phyloP scores from a whole-genome alignment of 2,329 filamentous ascomycete genomes.

The Colletotrichum graminicola region DNA sequence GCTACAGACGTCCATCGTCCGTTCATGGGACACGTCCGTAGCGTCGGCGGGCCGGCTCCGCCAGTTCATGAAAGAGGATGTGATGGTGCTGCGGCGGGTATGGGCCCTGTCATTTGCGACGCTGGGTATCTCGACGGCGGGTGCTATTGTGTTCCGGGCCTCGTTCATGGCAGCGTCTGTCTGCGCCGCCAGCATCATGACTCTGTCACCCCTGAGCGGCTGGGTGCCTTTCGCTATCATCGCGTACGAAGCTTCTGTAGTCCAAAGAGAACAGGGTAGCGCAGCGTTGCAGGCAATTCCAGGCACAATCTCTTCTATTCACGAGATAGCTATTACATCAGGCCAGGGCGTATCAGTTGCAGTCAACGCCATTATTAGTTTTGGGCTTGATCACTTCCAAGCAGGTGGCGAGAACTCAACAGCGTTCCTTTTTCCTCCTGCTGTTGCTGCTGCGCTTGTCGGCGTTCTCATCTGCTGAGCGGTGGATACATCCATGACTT shows the following conservation, averaged over 20 bases:
- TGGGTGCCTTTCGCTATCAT: slow-evolving; percentile 10
- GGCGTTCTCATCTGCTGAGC: neutral
- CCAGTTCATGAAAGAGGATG: slow-evolving; percentile 7
- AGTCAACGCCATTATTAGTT: neutral
- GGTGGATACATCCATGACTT: no score
- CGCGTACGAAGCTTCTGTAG: slow-evolving; percentile 3
- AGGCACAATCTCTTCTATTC: neutral
- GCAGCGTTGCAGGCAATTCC: no score
- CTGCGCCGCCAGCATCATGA: slow-evolving; percentile 7
- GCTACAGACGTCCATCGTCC: slow-evolving; percentile 1
- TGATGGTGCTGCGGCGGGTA: slow-evolving; percentile 9
- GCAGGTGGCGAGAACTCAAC: neutral
- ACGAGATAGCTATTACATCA: slow-evolving; percentile 7
- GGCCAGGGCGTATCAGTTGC: slow-evolving; percentile 1
- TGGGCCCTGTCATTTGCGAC: slow-evolving; percentile 13
- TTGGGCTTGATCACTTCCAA: neutral
- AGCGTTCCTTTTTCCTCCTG: neutral
- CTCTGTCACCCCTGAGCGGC: neutral
- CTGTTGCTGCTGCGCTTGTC: neutral
- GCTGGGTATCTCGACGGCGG: neutral
- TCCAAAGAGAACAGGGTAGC: slow-evolving; percentile 9
- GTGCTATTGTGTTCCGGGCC: neutral
- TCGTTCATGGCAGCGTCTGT: slow-evolving; percentile 13
- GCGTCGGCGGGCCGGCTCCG: neutral
- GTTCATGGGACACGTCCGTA: slow-evolving; percentile 1